These are phyloP conservation scores for Penicillium mononematosum DNA, from an alignment of 495 filamentous ascomycete species.

Conservation along the genomic window DNA sequence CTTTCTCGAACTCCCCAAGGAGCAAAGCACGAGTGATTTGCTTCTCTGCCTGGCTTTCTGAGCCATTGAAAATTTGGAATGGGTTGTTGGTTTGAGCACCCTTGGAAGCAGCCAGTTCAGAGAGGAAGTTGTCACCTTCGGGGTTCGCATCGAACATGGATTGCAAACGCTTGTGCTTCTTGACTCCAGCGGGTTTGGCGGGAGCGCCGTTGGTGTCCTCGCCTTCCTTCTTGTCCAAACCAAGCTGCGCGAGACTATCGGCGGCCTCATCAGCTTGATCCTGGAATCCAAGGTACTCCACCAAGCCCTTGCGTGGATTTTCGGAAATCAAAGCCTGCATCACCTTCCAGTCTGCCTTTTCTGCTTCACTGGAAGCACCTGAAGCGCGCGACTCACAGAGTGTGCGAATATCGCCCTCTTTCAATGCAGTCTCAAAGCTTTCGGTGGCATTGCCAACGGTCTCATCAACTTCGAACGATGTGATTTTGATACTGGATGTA, in stretches of 20 bases:
- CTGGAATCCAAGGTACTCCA: slow-evolving; percentile 84
- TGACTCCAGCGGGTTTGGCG: slow-evolving; percentile 43
- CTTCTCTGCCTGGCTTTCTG: slow-evolving; percentile 78
- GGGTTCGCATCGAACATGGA: slow-evolving; percentile 79
- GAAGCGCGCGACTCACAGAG: slow-evolving; percentile 80
- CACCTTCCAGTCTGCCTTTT: slow-evolving; percentile 93
- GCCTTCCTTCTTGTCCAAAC: slow-evolving; percentile 37
- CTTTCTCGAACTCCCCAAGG: slow-evolving; percentile 86
- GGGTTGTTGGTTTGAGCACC: slow-evolving; percentile 81
- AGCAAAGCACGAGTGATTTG: slow-evolving; percentile 84
- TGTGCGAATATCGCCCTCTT: slow-evolving; percentile 68
- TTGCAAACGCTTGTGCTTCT: slow-evolving; percentile 64
- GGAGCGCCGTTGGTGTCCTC: slow-evolving; percentile 50
- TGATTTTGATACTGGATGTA: slow-evolving; percentile 78
- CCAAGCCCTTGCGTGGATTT: slow-evolving; percentile 74
- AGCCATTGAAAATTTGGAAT: slow-evolving; percentile 79
- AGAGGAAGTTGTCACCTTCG: slow-evolving; percentile 78
- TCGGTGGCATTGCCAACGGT: slow-evolving; percentile 79
- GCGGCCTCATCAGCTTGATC: slow-evolving; percentile 54
- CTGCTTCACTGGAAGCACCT: slow-evolving; percentile 75
- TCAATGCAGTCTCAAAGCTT: slow-evolving; percentile 80
- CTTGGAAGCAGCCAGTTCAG: slow-evolving; percentile 71
- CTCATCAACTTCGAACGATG: slow-evolving; percentile 82
- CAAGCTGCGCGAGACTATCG: slow-evolving; percentile 48
- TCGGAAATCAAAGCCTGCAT: slow-evolving; percentile 83